Conservation (phyloP, 257 asterid species). For the Fraxinus pennsylvanica region DNA sequence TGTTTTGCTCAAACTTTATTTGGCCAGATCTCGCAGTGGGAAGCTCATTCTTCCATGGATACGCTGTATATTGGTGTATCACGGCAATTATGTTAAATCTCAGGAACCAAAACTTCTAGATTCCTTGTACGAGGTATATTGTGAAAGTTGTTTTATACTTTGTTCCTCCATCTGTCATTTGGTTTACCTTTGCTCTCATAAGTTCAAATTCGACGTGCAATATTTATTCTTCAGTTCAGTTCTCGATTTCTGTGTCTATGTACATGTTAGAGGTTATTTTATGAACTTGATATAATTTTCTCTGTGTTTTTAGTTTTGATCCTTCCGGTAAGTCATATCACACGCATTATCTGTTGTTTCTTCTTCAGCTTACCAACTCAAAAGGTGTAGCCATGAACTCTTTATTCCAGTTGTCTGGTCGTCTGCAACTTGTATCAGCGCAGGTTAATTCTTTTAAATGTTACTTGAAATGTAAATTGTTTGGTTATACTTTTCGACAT, state of each 20-base stretch:
- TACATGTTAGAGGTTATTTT: no score
- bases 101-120: slow-evolving; percentile 70
- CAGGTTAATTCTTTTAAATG: slow-evolving; percentile 51
- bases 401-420: slow-evolving; percentile 78
- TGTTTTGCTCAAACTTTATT: slow-evolving; percentile 11
- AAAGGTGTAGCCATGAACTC: slow-evolving; percentile 55
- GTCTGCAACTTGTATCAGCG: slow-evolving; percentile 82
- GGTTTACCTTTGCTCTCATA: not conserved
- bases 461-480: not conserved
- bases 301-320: no score
- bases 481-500: not conserved
- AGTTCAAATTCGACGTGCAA: not conserved
- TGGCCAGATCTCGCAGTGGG: slow-evolving; percentile 54
- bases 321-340: not conserved
- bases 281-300: no score
- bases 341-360: slow-evolving; percentile 4
- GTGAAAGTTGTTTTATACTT: slow-evolving; percentile 6
- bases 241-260: not conserved
- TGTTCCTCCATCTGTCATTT: not conserved
- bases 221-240: not conserved
- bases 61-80: slow-evolving; percentile 64
- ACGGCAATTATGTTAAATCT: slow-evolving; percentile 56
- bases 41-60: slow-evolving; percentile 82
- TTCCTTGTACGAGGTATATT: slow-evolving; percentile 71
- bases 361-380: slow-evolving; percentile 61